A percentile compares a stretch with the other conserved stretches of the same genome.
phyloP scores from a whole-genome alignment of 495 filamentous ascomycete species.

The Aspergillus conjunctus region DNA sequence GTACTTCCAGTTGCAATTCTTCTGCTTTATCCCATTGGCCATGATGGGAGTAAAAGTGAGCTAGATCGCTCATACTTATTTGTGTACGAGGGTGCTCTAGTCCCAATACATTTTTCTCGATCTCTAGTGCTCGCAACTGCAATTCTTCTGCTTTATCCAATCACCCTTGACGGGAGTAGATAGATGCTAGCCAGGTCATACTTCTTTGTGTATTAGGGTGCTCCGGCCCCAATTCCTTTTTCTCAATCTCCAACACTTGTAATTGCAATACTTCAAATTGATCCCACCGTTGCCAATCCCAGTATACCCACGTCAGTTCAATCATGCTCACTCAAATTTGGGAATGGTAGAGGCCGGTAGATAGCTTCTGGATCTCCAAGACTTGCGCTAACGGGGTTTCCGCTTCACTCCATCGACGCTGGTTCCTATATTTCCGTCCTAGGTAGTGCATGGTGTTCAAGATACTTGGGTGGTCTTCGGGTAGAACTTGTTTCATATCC shows the following conservation, averaged over 20 bases:
- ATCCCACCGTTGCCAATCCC: constrained; percentile 27
- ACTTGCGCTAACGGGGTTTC: constrained; percentile 33
- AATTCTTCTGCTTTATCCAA: constrained; percentile 32
- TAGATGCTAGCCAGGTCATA: constrained; percentile 1
- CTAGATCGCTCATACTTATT: not conserved
- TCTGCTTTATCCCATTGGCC: constrained; percentile 31
- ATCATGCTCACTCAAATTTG: constrained; percentile 2
- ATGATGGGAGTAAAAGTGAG: constrained; percentile 17
- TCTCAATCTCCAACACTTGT: constrained; percentile 11
- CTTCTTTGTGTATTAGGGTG: constrained; percentile 7
- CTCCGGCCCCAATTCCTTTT: constrained; percentile 2
- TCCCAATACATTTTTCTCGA: constrained; percentile 4
- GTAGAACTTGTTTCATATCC: not conserved
- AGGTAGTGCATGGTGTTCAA: constrained; percentile 33
- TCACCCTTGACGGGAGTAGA: constrained; percentile 23
- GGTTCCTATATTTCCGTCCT: constrained; percentile 25
- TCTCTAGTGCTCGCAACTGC: constrained; percentile 14
- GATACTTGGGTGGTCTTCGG: constrained; percentile 20
- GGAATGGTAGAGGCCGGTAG: constrained; percentile 10
- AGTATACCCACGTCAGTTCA: constrained; percentile 1
- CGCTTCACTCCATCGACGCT: constrained; percentile 40
- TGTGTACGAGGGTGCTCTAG: constrained; percentile 9
- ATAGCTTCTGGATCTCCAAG: constrained; percentile 21
- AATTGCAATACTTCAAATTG: constrained; percentile 29
- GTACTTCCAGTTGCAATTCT: constrained; percentile 21